phyloP scores from a whole-genome alignment of 140 eudicot genomes.

The Oenanthe javanica region DNA sequence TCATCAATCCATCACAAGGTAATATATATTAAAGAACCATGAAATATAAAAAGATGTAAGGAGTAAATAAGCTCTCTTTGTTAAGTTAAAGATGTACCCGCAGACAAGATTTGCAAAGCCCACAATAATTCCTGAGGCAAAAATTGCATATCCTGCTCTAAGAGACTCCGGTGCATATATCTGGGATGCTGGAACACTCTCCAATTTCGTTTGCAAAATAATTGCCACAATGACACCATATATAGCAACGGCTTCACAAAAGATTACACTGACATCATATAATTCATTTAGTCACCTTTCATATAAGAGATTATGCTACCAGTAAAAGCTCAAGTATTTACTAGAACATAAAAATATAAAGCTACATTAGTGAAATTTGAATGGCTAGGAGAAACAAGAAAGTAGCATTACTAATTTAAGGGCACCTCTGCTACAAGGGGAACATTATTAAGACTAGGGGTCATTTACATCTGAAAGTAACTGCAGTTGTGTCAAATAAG shows the following conservation, averaged over 20 bases:
- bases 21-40: not conserved
- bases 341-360: not conserved
- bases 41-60: not conserved
- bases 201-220: slow-evolving; percentile 94
- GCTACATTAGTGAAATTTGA: not conserved
- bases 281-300: not conserved
- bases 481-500: no score
- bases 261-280: slow-evolving; percentile 59
- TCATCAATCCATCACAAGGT: not conserved
- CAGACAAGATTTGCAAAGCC: slow-evolving; percentile 98
- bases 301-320: not conserved
- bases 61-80: not conserved
- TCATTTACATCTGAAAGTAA: no score
- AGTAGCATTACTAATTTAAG: not conserved
- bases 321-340: not conserved
- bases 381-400: not conserved
- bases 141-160: slow-evolving; percentile 97
- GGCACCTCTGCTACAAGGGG: not conserved
- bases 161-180: slow-evolving; percentile 80
- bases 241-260: slow-evolving; percentile 98
- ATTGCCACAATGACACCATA: slow-evolving; percentile 99
- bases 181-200: slow-evolving; percentile 79
- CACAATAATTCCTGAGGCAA: slow-evolving; percentile 92
- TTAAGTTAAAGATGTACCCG: slow-evolving; percentile 39
- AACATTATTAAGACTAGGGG: not conserved